phyloP scores from a whole-genome alignment of 345 rosid genomes.

The Geranium brycei region DNA sequence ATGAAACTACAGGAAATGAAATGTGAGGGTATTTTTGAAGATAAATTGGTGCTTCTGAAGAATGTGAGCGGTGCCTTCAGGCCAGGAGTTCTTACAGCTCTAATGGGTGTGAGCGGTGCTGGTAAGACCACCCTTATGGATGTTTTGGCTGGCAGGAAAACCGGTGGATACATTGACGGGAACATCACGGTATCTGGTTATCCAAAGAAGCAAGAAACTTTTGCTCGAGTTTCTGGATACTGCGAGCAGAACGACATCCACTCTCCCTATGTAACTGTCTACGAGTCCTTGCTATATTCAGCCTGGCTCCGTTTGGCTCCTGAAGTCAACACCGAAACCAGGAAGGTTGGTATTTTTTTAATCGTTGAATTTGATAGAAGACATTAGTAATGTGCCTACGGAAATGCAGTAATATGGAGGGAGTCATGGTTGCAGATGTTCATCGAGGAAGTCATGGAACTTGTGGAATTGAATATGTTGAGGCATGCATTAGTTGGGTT shows the following conservation, averaged over 20 bases:
- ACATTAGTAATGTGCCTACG: too few relatives aligned
- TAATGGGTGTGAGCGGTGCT: constrained; percentile 54
- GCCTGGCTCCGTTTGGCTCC: constrained; percentile 45
- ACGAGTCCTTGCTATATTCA: constrained; percentile 40
- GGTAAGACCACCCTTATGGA: constrained; percentile 54
- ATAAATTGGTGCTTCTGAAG: constrained; percentile 35
- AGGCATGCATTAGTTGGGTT: constrained; percentile 65
- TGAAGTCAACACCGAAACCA: constrained; percentile 20
- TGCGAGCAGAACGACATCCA: constrained; percentile 55
- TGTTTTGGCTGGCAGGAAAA: constrained; percentile 45
- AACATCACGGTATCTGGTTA: constrained; percentile 33
- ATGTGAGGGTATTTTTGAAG: constrained; percentile 25
- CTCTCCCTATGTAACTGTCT: constrained; percentile 40
- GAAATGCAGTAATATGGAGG: too few relatives aligned
- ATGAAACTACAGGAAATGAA: constrained; percentile 36
- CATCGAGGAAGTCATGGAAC: constrained; percentile 83
- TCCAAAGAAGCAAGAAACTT: constrained; percentile 47
- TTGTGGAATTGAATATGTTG: constrained; percentile 55
- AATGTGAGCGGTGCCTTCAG: constrained; percentile 41
- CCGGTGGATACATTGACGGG: constrained; percentile 41
- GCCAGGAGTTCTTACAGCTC: constrained; percentile 47
- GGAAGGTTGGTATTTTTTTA: constrained; percentile 19
- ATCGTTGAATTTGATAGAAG: too few relatives aligned
- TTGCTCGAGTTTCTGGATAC: constrained; percentile 43
- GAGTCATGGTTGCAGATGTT: constrained; percentile 38